Evolutionary conservation across 768 basidiomycete species (phyloP).

Genomic region (Boletus tylopilopsis): DNA sequence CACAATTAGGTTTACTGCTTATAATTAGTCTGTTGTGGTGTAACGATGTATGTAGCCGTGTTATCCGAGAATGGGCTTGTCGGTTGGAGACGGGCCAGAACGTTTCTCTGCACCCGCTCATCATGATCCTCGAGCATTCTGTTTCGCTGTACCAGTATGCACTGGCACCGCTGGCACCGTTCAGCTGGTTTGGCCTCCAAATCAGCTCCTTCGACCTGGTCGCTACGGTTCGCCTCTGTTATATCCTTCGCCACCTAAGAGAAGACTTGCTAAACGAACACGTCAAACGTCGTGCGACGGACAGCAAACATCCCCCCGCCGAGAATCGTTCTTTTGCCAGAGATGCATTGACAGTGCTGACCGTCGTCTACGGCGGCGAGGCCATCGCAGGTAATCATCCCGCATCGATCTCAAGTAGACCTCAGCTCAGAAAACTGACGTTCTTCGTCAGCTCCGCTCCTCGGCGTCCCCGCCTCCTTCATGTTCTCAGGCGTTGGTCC

Average conservation of each 20-base stretch:
- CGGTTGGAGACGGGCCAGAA: no score
- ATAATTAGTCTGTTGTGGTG: no score
- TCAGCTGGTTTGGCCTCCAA: slow-evolving; percentile 59
- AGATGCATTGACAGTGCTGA: slow-evolving; percentile 52
- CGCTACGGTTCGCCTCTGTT: slow-evolving; percentile 66
- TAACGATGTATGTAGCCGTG: no score
- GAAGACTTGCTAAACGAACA: slow-evolving; percentile 47
- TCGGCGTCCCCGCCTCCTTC: slow-evolving; percentile 72
- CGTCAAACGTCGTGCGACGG: slow-evolving; percentile 31
- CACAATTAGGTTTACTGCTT: no score
- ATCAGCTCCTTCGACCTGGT: slow-evolving; percentile 65
- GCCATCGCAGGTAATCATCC: slow-evolving; percentile 50
- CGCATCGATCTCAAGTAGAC: background rate
- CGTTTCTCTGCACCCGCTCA: background rate
- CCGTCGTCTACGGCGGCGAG: slow-evolving; percentile 80
- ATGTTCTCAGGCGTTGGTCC: slow-evolving; percentile 69
- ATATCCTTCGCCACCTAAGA: slow-evolving; percentile 64
- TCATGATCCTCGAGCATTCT: slow-evolving; percentile 39
- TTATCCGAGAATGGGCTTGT: no score
- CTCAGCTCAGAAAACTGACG: background rate
- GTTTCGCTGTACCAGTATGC: slow-evolving; percentile 49
- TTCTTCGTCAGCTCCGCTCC: slow-evolving; percentile 52
- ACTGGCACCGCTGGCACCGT: slow-evolving; percentile 59
- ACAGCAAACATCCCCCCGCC: slow-evolving; percentile 30
- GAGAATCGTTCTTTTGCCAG: slow-evolving; percentile 57